These are phyloP conservation scores for Eucommia ulmoides DNA, from an alignment of 257 asterid species.

Conservation along the genomic window DNA sequence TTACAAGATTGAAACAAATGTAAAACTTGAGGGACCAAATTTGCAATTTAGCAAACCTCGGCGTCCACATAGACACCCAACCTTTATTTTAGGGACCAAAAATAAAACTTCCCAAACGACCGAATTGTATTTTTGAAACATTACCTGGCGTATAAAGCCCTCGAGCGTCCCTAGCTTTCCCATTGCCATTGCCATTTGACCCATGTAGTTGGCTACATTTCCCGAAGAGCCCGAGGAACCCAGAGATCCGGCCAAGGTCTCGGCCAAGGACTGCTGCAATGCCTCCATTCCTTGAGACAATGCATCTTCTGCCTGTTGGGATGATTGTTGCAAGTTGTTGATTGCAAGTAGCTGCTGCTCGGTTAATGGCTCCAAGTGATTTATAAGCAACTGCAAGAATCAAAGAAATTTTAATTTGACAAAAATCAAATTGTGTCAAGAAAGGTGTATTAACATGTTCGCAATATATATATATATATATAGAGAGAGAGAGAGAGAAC, in stretches of 20 bases:
- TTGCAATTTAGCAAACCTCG: too few relatives aligned
- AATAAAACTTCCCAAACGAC: too few relatives aligned
- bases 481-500: too few relatives aligned
- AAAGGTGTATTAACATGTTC: too few relatives aligned
- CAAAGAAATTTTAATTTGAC: too few relatives aligned
- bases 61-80: too few relatives aligned
- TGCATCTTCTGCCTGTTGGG: slow-evolving; percentile 11
- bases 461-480: too few relatives aligned
- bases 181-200: slow-evolving; percentile 13
- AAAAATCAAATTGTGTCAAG: too few relatives aligned
- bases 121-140: not conserved
- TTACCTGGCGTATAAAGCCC: slow-evolving; percentile 12
- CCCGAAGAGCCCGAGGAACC: slow-evolving; percentile 8
- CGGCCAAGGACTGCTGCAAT: slow-evolving; percentile 12
- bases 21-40: too few relatives aligned
- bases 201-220: slow-evolving; percentile 12
- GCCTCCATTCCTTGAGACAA: slow-evolving; percentile 13
- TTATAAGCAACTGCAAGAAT: slow-evolving; percentile 80
- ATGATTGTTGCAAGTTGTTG: slow-evolving; percentile 8
- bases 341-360: slow-evolving; percentile 11
- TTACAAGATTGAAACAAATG: too few relatives aligned
- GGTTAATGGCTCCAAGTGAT: slow-evolving; percentile 10
- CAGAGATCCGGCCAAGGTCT: slow-evolving; percentile 7
- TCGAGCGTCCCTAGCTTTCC: slow-evolving; percentile 12
- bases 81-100: too few relatives aligned